Evolutionary conservation across 495 filamentous ascomycete genomes (phyloP).

Genomic region (Xylaria castorea): DNA sequence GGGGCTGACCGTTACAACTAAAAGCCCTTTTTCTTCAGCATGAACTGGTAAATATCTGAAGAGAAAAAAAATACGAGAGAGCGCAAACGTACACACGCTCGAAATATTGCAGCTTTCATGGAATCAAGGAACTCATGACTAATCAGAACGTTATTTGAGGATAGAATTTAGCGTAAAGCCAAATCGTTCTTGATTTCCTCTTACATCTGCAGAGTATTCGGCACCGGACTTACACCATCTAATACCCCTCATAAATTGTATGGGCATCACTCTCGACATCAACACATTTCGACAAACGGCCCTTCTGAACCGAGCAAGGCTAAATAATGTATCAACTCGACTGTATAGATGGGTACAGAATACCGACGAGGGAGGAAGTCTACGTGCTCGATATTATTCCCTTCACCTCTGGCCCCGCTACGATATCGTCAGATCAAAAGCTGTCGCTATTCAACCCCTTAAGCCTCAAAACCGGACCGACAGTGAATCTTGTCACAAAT

Average conservation of each 20-base stretch:
- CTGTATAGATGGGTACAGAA: slow-evolving; percentile 49
- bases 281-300: not conserved
- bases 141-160: not conserved
- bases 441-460: slow-evolving; percentile 62
- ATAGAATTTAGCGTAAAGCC: not conserved
- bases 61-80: not conserved
- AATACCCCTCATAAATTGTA: slow-evolving; percentile 21
- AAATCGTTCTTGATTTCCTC: not conserved
- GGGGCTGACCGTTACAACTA: slow-evolving; percentile 17
- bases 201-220: not conserved
- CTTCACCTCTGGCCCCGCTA: slow-evolving; percentile 50
- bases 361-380: slow-evolving; percentile 48
- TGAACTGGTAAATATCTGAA: not conserved
- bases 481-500: slow-evolving; percentile 49
- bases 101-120: not conserved
- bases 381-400: slow-evolving; percentile 62
- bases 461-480: slow-evolving; percentile 48
- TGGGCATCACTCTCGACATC: slow-evolving; percentile 17
- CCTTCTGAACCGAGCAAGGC: not conserved
- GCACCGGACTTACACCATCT: not conserved
- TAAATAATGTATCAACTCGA: slow-evolving; percentile 54
- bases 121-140: not conserved
- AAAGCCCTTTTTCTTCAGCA: slow-evolving; percentile 1
- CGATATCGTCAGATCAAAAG: slow-evolving; percentile 61
- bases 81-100: not conserved